These are phyloP conservation scores for Aeminium ludgeri DNA, from an alignment of 495 filamentous ascomycete genomes.

Conservation along the genomic window DNA sequence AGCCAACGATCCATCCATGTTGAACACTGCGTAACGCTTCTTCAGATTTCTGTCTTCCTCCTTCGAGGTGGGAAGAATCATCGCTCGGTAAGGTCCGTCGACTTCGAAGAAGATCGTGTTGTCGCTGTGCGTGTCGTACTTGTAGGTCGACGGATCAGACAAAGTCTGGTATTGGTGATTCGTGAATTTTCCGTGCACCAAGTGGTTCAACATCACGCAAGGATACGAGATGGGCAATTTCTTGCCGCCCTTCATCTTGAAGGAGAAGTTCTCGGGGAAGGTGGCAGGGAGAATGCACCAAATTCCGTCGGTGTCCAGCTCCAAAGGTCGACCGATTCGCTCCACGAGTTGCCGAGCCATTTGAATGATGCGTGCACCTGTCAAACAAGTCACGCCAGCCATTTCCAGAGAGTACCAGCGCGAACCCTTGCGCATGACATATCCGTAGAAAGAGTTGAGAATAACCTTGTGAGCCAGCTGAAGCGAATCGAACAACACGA, in stretches of 20 bases:
- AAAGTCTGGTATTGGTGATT: slow-evolving; percentile 95
- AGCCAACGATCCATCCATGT: slow-evolving; percentile 90
- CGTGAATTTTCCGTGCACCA: slow-evolving; percentile 87
- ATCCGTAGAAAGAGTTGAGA: slow-evolving; percentile 97
- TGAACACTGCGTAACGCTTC: slow-evolving; percentile 98
- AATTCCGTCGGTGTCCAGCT: slow-evolving; percentile 99
- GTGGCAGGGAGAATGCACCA: slow-evolving; percentile 98
- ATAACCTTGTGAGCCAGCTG: slow-evolving; percentile 98
- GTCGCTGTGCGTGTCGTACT: slow-evolving; percentile 89
- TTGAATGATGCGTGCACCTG: slow-evolving; percentile 93
- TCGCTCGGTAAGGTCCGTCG: slow-evolving; percentile 90
- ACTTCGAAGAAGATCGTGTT: slow-evolving; percentile 99
- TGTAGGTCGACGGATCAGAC: slow-evolving; percentile 58
- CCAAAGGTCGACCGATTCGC: slow-evolving; percentile 77
- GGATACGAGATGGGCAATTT: slow-evolving; percentile 91
- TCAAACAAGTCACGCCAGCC: slow-evolving; percentile 96
- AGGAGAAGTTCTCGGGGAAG: slow-evolving; percentile 93
- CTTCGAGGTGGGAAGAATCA: slow-evolving; percentile 94
- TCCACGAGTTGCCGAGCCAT: slow-evolving; percentile 91
- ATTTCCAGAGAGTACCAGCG: slow-evolving; percentile 99
- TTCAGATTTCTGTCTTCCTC: slow-evolving; percentile 99
- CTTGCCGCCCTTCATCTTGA: slow-evolving; percentile 87
- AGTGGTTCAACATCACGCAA: slow-evolving; percentile 98
- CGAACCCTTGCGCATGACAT: slow-evolving; percentile 97
- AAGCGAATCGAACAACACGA: slow-evolving; percentile 84